A percentile compares a stretch with the other conserved stretches of the same genome.
These are phyloP conservation scores for Spathaspora gorwiae DNA, from an alignment of 805 yeast species.

Conservation along the genomic window DNA sequence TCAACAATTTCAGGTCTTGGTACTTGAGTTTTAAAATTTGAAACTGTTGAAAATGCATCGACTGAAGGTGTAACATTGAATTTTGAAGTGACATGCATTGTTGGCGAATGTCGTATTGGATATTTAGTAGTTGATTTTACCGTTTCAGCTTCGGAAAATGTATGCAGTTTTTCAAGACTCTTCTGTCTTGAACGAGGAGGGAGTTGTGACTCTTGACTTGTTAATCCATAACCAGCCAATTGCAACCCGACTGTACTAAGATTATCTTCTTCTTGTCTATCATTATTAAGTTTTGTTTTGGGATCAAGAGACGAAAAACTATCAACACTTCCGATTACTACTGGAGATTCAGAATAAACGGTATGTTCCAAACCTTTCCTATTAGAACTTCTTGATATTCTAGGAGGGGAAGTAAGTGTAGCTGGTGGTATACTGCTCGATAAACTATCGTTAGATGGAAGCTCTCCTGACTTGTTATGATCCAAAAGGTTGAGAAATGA, in stretches of 20 bases:
- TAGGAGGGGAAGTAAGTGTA: too few relatives aligned
- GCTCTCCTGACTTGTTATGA: too few relatives aligned
- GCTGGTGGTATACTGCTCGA: too few relatives aligned
- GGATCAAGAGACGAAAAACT: constrained; percentile 15
- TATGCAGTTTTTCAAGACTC: too few relatives aligned
- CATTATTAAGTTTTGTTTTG: constrained; percentile 2
- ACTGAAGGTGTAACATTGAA: constrained; percentile 14
- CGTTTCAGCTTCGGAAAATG: too few relatives aligned
- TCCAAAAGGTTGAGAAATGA: too few relatives aligned
- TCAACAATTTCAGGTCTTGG: constrained; percentile 36
- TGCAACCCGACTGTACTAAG: constrained; percentile 17
- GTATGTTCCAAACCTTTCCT: too few relatives aligned
- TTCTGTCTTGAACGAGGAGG: constrained; percentile 6
- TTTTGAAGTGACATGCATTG: constrained; percentile 7
- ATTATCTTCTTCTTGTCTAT: background rate
- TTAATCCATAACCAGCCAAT: constrained; percentile 26
- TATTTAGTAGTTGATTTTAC: background rate
- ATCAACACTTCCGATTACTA: too few relatives aligned
- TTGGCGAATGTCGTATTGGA: constrained; percentile 2
- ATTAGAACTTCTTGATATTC: too few relatives aligned
- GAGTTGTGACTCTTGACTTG: constrained; percentile 20
- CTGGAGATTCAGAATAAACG: too few relatives aligned
- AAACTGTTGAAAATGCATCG: constrained; percentile 31
- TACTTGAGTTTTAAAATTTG: constrained; percentile 27
- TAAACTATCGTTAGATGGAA: too few relatives aligned